These are phyloP conservation scores for Penicillium paxilli DNA, from an alignment of 495 filamentous ascomycete species.

Conservation along the genomic window DNA sequence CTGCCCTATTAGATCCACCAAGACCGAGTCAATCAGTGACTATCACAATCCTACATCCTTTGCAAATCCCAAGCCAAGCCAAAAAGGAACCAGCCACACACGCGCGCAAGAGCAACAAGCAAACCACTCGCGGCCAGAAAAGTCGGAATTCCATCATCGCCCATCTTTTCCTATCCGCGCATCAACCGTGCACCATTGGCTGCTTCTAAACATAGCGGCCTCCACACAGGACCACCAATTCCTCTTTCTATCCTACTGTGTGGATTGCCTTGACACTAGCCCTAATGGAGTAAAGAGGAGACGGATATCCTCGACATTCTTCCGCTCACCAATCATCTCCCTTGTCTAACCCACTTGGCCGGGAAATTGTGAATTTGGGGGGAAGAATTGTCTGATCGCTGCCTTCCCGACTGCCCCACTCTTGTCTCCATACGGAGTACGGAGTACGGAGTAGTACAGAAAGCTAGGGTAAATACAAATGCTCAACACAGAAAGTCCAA, in stretches of 20 bases:
- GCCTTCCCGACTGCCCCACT: background rate
- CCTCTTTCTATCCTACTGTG: background rate
- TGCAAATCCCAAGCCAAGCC: background rate
- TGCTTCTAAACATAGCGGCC: conserved; percentile 28
- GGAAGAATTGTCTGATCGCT: conserved; percentile 2
- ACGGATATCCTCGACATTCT: conserved; percentile 1
- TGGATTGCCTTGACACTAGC: background rate
- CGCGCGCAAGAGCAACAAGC: background rate
- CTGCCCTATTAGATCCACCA: background rate
- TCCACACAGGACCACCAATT: conserved; percentile 8
- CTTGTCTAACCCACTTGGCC: background rate
- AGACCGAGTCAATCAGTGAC: background rate
- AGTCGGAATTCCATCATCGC: conserved; percentile 13
- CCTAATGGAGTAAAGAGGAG: background rate
- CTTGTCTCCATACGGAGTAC: background rate
- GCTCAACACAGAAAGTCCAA: background rate
- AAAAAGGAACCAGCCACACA: background rate
- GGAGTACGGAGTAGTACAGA: background rate
- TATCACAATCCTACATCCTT: background rate
- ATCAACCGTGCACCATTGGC: conserved; percentile 19
- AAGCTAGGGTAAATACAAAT: background rate
- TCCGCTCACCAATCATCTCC: background rate
- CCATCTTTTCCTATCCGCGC: conserved; percentile 15
- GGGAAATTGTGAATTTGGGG: background rate
- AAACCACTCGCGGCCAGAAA: conserved; percentile 13